A percentile compares a stretch with the other conserved stretches of the same genome.
These are phyloP conservation scores for Solanum hybrid DNA, from an alignment of 305 asterid genomes.

Conservation along the genomic window DNA sequence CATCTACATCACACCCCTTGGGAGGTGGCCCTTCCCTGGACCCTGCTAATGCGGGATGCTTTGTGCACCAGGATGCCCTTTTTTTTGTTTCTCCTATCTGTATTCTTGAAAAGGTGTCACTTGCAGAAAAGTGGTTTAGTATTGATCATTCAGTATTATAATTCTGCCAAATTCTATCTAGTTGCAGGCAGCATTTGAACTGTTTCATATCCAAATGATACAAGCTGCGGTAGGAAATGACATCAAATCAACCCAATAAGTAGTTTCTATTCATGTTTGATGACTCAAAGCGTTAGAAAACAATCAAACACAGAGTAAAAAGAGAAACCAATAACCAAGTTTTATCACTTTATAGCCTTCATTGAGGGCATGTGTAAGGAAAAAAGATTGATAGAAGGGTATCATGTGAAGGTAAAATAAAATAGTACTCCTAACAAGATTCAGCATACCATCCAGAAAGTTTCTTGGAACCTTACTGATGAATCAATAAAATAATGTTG, in stretches of 20 bases:
- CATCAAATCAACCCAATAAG: background rate
- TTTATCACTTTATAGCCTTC: background rate
- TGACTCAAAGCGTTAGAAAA: background rate
- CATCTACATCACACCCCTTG: background rate
- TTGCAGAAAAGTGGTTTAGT: background rate
- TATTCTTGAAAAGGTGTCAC: background rate
- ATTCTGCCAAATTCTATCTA: background rate
- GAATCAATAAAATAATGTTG: background rate
- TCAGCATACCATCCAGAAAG: background rate
- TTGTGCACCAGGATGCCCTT: background rate
- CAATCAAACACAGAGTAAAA: background rate
- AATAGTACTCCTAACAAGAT: background rate
- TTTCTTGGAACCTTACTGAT: background rate
- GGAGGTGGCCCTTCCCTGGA: background rate
- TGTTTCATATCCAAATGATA: background rate
- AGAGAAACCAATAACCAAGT: background rate
- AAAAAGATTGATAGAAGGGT: background rate
- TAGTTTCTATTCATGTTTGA: background rate
- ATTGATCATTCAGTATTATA: background rate
- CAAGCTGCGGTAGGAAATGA: background rate
- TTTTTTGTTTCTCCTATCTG: background rate
- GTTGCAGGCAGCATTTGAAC: background rate
- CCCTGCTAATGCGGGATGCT: background rate
- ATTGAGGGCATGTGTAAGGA: background rate
- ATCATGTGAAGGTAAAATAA: background rate